Evolutionary conservation across 441 rosid genomes (phyloP).

Genomic region (Mallotus japonicus): DNA sequence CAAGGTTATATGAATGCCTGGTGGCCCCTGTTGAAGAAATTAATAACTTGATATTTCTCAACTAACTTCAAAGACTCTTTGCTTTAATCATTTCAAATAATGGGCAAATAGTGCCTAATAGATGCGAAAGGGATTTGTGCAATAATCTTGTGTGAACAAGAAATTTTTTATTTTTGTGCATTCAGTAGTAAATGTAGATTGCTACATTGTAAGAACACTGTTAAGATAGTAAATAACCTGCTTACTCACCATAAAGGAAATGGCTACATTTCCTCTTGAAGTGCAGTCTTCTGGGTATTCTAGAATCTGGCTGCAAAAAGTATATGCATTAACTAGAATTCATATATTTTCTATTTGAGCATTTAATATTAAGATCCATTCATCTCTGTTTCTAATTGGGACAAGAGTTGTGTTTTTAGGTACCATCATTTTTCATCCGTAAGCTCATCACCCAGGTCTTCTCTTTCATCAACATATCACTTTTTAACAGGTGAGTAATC

Average conservation of each 20-base stretch:
- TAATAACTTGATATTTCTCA: background rate
- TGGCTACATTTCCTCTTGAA: background rate
- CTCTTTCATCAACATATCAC: constrained; percentile 91
- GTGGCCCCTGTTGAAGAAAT: background rate
- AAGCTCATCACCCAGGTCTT: constrained; percentile 96
- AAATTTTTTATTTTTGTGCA: background rate
- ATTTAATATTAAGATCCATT: background rate
- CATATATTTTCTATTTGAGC: background rate
- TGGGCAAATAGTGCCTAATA: background rate
- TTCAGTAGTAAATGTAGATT: background rate
- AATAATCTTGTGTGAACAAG: background rate
- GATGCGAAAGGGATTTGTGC: background rate
- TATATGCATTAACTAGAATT: background rate
- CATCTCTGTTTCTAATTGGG: constrained; percentile 15
- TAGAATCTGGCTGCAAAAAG: background rate
- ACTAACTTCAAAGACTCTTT: background rate
- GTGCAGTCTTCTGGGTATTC: background rate
- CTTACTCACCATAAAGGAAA: background rate
- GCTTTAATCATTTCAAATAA: background rate
- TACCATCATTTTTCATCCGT: constrained; percentile 95
- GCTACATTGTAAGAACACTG: background rate
- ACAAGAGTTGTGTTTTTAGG: constrained; percentile 43
- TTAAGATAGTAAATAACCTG: background rate
- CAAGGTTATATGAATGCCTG: background rate
- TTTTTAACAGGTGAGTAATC: constrained; percentile 80